These are phyloP conservation scores for Vigna radiata DNA, from an alignment of 306 rosid species.

Conservation along the genomic window DNA sequence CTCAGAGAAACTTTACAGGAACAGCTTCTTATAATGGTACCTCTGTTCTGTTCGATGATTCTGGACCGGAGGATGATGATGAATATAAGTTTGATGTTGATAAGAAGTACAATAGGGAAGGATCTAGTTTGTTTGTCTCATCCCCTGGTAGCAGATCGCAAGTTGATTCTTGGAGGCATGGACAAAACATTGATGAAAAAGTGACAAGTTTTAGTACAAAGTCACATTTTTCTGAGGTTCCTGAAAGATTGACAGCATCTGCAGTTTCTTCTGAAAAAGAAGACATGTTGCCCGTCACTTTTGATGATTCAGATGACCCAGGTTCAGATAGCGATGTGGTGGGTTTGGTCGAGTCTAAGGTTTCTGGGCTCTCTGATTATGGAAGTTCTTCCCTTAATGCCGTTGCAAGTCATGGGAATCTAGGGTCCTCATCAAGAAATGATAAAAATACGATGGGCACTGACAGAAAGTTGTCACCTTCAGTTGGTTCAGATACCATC, in stretches of 20 bases:
- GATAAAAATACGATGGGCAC: conserved; percentile 42
- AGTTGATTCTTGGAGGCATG: conserved; percentile 56
- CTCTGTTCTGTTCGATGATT: conserved; percentile 73
- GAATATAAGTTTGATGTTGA: conserved; percentile 51
- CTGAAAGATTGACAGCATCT: conserved; percentile 58
- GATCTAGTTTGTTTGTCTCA: conserved; percentile 53
- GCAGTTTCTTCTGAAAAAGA: conserved; percentile 57
- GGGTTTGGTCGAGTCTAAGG: conserved; percentile 52
- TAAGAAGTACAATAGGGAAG: conserved; percentile 51
- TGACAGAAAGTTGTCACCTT: conserved; percentile 52
- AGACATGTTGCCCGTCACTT: conserved; percentile 61
- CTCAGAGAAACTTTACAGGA: conserved; percentile 40
- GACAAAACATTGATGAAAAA: conserved; percentile 51
- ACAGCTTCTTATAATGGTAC: conserved; percentile 52
- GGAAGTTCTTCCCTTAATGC: conserved; percentile 49
- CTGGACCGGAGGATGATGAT: conserved; percentile 72
- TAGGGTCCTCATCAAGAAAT: conserved; percentile 56
- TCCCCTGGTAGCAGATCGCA: conserved; percentile 54
- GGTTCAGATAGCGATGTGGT: conserved; percentile 71
- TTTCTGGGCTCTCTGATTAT: conserved; percentile 47
- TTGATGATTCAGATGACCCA: conserved; percentile 82
- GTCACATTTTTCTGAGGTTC: conserved; percentile 52
- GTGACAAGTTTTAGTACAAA: conserved; percentile 49
- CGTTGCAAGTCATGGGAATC: conserved; percentile 48
- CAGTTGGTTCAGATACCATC: conserved; percentile 49